These are phyloP conservation scores for Suillus paluster DNA, from an alignment of 768 basidiomycete genomes.

Conservation along the genomic window DNA sequence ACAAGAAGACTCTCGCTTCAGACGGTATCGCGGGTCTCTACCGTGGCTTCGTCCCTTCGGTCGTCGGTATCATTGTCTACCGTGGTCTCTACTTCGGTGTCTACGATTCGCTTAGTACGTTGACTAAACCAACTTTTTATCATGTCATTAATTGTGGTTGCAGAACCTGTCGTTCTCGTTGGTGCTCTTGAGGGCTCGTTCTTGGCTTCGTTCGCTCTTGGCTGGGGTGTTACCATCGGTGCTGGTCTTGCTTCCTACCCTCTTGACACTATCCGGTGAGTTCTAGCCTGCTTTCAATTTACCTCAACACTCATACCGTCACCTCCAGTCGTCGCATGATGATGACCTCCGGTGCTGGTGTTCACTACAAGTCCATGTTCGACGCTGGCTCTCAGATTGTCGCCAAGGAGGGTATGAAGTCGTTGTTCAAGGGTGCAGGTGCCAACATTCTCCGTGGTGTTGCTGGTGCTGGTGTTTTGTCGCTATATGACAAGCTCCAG, in stretches of 20 bases:
- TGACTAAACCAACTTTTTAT: background rate
- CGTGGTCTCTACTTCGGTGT: conserved; percentile 99
- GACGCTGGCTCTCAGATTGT: conserved; percentile 95
- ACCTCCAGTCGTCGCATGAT: conserved; percentile 97
- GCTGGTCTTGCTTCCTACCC: conserved; percentile 99
- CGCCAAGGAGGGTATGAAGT: conserved; percentile 93
- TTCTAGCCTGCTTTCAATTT: background rate
- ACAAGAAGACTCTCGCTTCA: conserved; percentile 95
- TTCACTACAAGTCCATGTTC: conserved; percentile 99
- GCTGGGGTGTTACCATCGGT: conserved; percentile 99
- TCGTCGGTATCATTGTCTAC: conserved; percentile 99
- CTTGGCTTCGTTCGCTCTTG: conserved; percentile 95
- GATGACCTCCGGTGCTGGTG: conserved; percentile 97
- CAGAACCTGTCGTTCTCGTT: conserved; percentile 96
- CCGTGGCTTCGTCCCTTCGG: conserved; percentile 99
- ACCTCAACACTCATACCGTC: conserved; percentile 24
- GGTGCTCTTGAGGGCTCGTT: conserved; percentile 95
- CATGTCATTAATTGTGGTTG: conserved; percentile 28
- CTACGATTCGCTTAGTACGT: conserved; percentile 90
- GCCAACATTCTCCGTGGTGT: conserved; percentile 97
- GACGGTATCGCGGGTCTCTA: conserved; percentile 99
- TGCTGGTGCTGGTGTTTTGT: conserved; percentile 99
- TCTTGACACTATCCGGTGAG: conserved; percentile 85
- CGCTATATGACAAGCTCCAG: conserved; percentile 98
- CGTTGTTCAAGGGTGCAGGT: conserved; percentile 99